These are phyloP conservation scores for Ambrosia artemisiifolia DNA, from an alignment of 129 eudicot genomes.

Conservation along the genomic window DNA sequence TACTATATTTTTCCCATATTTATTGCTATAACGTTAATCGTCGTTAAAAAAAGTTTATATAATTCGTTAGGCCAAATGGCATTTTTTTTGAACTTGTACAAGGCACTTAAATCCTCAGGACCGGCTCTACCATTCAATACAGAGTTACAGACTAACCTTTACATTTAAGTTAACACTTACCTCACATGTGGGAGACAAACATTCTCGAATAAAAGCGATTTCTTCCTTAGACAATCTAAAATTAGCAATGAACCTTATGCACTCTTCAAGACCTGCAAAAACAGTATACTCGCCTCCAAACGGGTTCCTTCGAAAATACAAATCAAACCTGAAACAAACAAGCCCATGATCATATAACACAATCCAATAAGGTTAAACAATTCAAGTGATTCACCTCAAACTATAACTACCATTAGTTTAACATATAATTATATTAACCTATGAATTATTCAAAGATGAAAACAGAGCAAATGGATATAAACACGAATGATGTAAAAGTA, in stretches of 20 bases:
- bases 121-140: too few species aligned
- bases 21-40: too few species aligned
- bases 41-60: too few species aligned
- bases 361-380: constrained; percentile 11
- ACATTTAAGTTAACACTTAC: constrained; percentile 1
- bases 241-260: constrained; percentile 88
- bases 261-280: constrained; percentile 95
- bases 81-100: too few species aligned
- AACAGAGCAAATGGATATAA: not conserved
- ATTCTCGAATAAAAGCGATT: constrained; percentile 54
- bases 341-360: not conserved
- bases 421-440: not conserved
- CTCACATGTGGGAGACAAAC: constrained; percentile 84
- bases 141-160: too few species aligned
- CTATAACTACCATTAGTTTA: not conserved
- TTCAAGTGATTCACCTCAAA: constrained; percentile 1
- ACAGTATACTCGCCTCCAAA: constrained; percentile 95
- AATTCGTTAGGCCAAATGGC: too few species aligned
- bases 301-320: constrained; percentile 86
- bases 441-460: not conserved
- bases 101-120: too few species aligned
- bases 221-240: constrained; percentile 72
- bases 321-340: constrained; percentile 78
- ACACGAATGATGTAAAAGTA: not conserved
- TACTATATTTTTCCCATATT: too few species aligned